Evolutionary conservation across 139 green algal species (phyloP), one percentile per base, ranked within the genome.

Genomic region (Coelastrella sp.): DNA sequence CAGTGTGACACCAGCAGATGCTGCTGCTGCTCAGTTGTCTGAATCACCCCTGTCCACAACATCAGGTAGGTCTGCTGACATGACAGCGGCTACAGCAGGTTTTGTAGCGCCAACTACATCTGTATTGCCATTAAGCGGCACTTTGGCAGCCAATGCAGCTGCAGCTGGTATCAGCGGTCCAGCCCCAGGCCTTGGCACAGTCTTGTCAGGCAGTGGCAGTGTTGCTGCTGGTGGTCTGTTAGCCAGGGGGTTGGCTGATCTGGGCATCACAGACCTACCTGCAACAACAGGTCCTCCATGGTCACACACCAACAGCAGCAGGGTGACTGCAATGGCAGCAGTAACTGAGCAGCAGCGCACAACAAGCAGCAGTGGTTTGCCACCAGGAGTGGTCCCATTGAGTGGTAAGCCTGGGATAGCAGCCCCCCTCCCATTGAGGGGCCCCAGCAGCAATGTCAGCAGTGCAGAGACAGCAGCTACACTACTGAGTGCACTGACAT

Each of bases 391-490:
- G 3, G 71, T 35, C 6, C 37, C 51, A 9, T 38, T 82, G 34
- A 53, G 25, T 66, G 60, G 78, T 23, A 63, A 41, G 43, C 3
- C 73, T 51, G 51, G n/a, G 5, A 37, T 2, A 6, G 62, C 48
- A 34, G 50, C 73, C n/a, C n/a, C n/a, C n/a, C n/a, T n/a, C n/a
- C n/a, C n/a, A n/a, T n/a, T n/a, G n/a, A n/a, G n/a, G n/a, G n/a
- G n/a, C n/a, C n/a, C n/a, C n/a, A n/a, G n/a, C n/a, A n/a, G n/a
- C 67, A 76, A 41, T 23, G 5, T 13, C 35, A 62, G 77, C 60
- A 74, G 77, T 43, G 77, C 59, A 43, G 59, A 38, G 25, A n/a
- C 34, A 21, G 75, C 75, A 37, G 53, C 53, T 40, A 53, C 75
- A 30, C 53, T 82, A 34, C 53, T 82, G 34, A 82, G 75, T 45